Percentiles rank a stretch among this genome's conserved stretches.
Conservation (phyloP, 2,329 filamentous ascomycete species). For the Diplodia scrobiculata region DNA sequence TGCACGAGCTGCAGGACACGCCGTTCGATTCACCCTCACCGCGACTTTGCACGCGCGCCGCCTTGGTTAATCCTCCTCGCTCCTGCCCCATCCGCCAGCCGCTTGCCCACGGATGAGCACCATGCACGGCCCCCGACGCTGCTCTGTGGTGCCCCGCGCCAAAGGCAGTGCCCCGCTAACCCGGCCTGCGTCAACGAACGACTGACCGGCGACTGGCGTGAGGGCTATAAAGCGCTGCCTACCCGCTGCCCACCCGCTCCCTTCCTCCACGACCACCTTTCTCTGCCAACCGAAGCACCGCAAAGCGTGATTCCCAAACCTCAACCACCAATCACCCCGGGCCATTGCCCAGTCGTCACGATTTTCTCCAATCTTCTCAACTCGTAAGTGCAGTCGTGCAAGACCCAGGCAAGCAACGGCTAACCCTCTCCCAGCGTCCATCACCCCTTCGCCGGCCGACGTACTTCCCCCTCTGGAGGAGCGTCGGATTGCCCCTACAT, state of each 20-base stretch:
- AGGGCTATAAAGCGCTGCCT: constrained; percentile 27
- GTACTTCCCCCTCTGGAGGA: constrained; percentile 83
- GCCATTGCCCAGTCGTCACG: constrained; percentile 67
- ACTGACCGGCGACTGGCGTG: not conserved
- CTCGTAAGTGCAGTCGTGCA: constrained; percentile 69
- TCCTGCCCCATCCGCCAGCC: not conserved
- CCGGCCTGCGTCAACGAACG: not conserved
- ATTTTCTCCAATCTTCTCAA: constrained; percentile 99
- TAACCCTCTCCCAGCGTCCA: constrained; percentile 64
- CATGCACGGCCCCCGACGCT: constrained; percentile 6
- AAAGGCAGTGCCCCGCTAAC: not conserved
- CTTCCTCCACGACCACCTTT: constrained; percentile 1
- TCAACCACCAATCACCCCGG: constrained; percentile 36
- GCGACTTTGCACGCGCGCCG: constrained; percentile 15
- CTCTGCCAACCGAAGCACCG: not conserved
- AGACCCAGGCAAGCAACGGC: not conserved
- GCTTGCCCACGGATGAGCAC: not conserved
- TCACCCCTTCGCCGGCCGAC: constrained; percentile 95
- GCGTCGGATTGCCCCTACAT: constrained; percentile 62
- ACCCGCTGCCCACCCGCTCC: not conserved
- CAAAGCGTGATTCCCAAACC: not conserved
- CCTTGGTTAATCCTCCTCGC: constrained; percentile 2
- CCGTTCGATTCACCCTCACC: constrained; percentile 16
- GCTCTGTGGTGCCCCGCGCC: constrained; percentile 6
- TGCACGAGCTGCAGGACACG: not conserved